Evolutionary conservation across 495 filamentous ascomycete species (phyloP).

Genomic region (Durotheca rogersii): DNA sequence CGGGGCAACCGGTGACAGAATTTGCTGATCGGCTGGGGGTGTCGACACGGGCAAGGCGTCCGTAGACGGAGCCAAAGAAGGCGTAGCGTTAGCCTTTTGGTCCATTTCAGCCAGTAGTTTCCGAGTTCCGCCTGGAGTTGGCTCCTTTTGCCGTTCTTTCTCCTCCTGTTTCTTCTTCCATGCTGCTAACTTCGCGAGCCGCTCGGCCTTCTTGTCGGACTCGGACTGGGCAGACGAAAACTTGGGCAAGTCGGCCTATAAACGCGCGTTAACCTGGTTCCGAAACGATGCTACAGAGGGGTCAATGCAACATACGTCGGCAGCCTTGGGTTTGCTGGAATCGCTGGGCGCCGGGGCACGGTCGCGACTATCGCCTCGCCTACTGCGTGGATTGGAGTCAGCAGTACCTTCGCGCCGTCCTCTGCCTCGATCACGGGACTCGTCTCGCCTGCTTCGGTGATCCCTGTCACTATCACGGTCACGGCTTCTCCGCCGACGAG

Average conservation of each 20-base stretch:
- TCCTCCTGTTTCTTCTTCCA: slow-evolving; percentile 91
- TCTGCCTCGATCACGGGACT: slow-evolving; percentile 69
- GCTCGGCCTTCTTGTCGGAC: slow-evolving; percentile 80
- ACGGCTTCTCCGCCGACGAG: slow-evolving; percentile 62
- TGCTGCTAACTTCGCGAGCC: slow-evolving; percentile 80
- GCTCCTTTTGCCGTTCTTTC: slow-evolving; percentile 74
- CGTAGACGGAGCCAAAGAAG: slow-evolving; percentile 56
- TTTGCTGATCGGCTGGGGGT: slow-evolving; percentile 39
- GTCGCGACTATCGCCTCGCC: slow-evolving; percentile 65
- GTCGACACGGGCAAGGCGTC: slow-evolving; percentile 55
- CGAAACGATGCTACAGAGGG: neutral
- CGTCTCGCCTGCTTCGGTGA: slow-evolving; percentile 73
- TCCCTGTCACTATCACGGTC: slow-evolving; percentile 61
- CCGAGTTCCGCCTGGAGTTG: slow-evolving; percentile 60
- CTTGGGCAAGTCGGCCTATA: slow-evolving; percentile 48
- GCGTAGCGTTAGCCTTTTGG: slow-evolving; percentile 61
- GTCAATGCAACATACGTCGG: slow-evolving; percentile 50
- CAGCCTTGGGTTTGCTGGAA: slow-evolving; percentile 43
- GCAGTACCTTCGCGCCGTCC: slow-evolving; percentile 73
- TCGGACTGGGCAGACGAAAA: slow-evolving; percentile 61
- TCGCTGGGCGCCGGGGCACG: slow-evolving; percentile 49
- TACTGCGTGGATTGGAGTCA: slow-evolving; percentile 69
- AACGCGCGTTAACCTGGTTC: slow-evolving; percentile 17
- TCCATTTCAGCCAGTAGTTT: slow-evolving; percentile 76
- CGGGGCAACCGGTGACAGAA: slow-evolving; percentile 49